Evolutionary conservation across 2,329 filamentous ascomycete species (phyloP).

Genomic region (Epichloe uncinata): DNA sequence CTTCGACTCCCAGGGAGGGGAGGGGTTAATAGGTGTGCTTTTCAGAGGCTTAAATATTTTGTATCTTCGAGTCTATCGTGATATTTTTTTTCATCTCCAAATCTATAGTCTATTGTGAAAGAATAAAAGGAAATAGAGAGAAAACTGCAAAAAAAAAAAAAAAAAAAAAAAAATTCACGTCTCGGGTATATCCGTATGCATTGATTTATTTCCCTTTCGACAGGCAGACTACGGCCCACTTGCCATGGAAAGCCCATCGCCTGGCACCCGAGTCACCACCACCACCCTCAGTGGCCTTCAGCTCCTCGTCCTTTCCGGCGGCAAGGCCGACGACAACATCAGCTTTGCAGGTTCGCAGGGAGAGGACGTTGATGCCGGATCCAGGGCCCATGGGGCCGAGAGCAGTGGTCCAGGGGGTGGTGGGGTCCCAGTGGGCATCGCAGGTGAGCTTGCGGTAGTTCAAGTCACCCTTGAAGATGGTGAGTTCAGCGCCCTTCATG

Average conservation of each 20-base stretch:
- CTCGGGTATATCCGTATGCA: not conserved
- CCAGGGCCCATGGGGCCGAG: slow-evolving; percentile 73
- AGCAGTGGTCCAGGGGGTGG: slow-evolving; percentile 72
- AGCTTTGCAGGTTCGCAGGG: slow-evolving; percentile 89
- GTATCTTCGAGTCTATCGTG: slow-evolving; percentile 1
- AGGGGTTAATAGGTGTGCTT: not conserved
- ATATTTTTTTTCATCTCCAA: not conserved
- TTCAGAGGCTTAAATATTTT: not conserved
- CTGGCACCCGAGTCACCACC: slow-evolving; percentile 58
- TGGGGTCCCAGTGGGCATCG: slow-evolving; percentile 72
- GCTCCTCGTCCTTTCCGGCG: slow-evolving; percentile 67
- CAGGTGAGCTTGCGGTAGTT: slow-evolving; percentile 90
- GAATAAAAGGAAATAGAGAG: not conserved
- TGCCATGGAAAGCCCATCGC: slow-evolving; percentile 91
- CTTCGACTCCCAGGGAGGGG: not conserved
- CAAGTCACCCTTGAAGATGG: slow-evolving; percentile 93
- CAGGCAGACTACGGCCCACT: slow-evolving; percentile 77
- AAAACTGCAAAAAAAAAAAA: no score
- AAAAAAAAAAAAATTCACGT: no score
- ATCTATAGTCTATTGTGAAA: slow-evolving; percentile 6
- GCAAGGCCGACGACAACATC: slow-evolving; percentile 88
- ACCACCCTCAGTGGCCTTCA: slow-evolving; percentile 53
- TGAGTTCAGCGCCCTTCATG: slow-evolving; percentile 68
- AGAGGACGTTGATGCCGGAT: slow-evolving; percentile 73
- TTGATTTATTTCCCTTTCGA: slow-evolving; percentile 18